These are phyloP conservation scores for Syzygium jambos DNA, from an alignment of 345 rosid genomes.

Conservation along the genomic window DNA sequence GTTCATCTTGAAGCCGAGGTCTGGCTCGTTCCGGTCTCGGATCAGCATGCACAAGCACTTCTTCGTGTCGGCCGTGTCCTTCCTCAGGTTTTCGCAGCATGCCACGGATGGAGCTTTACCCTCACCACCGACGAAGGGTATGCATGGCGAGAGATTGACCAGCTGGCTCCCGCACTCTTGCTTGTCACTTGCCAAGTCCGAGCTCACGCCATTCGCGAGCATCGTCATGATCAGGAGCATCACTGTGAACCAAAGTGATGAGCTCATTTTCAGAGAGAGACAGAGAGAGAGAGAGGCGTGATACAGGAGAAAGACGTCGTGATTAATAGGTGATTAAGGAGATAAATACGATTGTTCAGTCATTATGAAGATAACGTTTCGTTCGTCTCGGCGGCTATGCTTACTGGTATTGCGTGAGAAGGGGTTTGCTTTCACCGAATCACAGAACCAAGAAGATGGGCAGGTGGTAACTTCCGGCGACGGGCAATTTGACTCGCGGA, in stretches of 20 bases:
- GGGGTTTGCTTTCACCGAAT: background rate
- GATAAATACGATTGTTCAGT: background rate
- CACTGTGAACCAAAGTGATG: background rate
- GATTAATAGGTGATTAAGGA: background rate
- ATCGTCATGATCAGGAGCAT: background rate
- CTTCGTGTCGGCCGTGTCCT: constrained; percentile 33
- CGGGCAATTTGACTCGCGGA: background rate
- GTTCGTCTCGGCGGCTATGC: background rate
- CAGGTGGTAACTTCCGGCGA: background rate
- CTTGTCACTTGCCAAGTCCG: constrained; percentile 38
- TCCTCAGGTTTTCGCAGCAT: constrained; percentile 63
- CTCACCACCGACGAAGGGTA: constrained; percentile 62
- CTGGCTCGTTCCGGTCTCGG: constrained; percentile 58
- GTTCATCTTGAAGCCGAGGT: constrained; percentile 58
- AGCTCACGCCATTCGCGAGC: constrained; percentile 1
- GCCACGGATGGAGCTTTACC: constrained; percentile 68
- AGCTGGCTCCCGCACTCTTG: constrained; percentile 56
- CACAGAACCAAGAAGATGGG: background rate
- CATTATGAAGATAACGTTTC: background rate
- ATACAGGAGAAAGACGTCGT: background rate
- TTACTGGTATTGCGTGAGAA: background rate
- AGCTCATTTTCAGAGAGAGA: background rate
- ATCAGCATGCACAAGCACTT: constrained; percentile 68
- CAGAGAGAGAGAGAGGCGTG: background rate
- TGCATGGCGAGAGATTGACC: constrained; percentile 57